These are phyloP conservation scores for Mycena rebaudengoi DNA, from an alignment of 768 basidiomycete genomes.

Conservation along the genomic window DNA sequence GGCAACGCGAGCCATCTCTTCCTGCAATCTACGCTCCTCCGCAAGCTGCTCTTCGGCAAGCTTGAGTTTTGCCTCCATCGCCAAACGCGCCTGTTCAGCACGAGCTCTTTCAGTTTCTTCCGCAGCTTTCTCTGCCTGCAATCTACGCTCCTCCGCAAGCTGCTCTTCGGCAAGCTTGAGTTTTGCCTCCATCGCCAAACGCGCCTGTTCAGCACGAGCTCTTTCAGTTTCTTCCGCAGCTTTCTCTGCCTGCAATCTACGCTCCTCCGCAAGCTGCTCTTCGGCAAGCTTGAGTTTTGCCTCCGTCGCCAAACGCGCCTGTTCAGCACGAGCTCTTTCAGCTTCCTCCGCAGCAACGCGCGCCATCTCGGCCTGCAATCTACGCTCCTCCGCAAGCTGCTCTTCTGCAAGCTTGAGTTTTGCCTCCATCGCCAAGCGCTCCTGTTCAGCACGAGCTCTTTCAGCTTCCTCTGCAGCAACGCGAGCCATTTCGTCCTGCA, in stretches of 20 bases:
- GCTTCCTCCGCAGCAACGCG: constrained; percentile 16
- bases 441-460: constrained; percentile 11
- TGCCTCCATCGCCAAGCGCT: constrained; percentile 13
- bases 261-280: background rate
- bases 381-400: constrained; percentile 9
- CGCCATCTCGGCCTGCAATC: constrained; percentile 13
- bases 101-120: constrained; percentile 15
- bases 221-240: background rate
- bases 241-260: background rate
- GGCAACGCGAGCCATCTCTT: background rate
- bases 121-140: background rate
- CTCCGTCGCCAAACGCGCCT: background rate
- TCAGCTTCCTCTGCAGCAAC: constrained; percentile 21
- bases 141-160: too few relatives aligned
- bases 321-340: constrained; percentile 3
- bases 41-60: constrained; percentile 15
- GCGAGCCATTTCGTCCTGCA: constrained; percentile 12
- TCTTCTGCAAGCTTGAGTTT: constrained; percentile 2
- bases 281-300: background rate
- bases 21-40: constrained; percentile 10
- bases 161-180: background rate
- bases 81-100: constrained; percentile 11
- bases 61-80: constrained; percentile 13
- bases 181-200: too few relatives aligned
- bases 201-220: constrained; percentile 1